A percentile compares a stretch with the other conserved stretches of the same genome.
Evolutionary conservation across 106 monocot species (phyloP).

Genomic region (Acorus calamus): DNA sequence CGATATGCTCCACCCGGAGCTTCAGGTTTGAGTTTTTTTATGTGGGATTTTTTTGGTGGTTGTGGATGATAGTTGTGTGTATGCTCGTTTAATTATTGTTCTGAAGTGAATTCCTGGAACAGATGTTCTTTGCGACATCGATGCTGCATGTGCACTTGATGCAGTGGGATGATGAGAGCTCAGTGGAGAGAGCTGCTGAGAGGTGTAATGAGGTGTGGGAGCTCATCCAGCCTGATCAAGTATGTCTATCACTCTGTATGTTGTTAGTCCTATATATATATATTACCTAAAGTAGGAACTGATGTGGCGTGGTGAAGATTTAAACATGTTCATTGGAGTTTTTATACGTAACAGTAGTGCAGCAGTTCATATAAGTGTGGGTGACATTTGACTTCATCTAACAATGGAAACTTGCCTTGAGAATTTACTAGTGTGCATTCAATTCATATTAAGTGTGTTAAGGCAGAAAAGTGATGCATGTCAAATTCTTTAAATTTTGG

Average conservation of each 20-base stretch:
- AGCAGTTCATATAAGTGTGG: too few relatives aligned
- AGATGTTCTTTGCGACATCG: constrained; percentile 78
- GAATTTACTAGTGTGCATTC: too few relatives aligned
- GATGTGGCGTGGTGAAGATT: too few relatives aligned
- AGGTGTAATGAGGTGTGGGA: constrained; percentile 52
- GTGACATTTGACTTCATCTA: too few relatives aligned
- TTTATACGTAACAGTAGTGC: too few relatives aligned
- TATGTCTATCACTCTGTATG: constrained; percentile 8
- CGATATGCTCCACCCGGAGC: constrained; percentile 29
- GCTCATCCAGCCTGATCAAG: constrained; percentile 39
- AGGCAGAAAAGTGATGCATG: too few relatives aligned
- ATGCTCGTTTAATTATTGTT: background rate
- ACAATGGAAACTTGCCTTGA: too few relatives aligned
- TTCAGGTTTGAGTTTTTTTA: constrained; percentile 24
- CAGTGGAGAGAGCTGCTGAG: constrained; percentile 40
- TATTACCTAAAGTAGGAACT: background rate
- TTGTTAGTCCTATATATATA: background rate
- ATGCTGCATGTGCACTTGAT: constrained; percentile 68
- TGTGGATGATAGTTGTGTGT: background rate
- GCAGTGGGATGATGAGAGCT: constrained; percentile 56
- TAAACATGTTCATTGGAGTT: too few relatives aligned
- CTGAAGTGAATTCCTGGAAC: background rate
- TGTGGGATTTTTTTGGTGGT: background rate
- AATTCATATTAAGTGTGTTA: too few relatives aligned
- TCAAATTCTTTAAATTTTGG: too few relatives aligned